These are phyloP conservation scores for Termitomyces sp. DNA, from an alignment of 768 basidiomycete genomes.

Conservation along the genomic window DNA sequence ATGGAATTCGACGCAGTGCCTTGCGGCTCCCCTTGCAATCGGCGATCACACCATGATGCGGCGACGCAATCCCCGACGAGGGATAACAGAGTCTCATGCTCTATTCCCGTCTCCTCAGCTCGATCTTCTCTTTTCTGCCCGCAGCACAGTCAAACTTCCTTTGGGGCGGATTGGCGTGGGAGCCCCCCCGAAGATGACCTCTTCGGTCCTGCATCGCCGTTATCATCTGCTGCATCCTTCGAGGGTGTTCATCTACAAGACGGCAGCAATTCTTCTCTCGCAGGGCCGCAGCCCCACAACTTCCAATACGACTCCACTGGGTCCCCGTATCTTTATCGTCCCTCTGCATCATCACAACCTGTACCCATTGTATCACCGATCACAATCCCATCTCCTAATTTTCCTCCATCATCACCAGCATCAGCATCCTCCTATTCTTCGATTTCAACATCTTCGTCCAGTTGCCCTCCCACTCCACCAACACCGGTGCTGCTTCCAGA, in stretches of 20 bases:
- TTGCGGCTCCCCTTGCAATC: background rate
- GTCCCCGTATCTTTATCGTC: constrained; percentile 8
- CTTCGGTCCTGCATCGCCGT: constrained; percentile 16
- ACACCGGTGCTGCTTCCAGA: constrained; percentile 24
- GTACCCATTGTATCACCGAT: constrained; percentile 7
- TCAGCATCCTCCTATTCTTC: constrained; percentile 23
- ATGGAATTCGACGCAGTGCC: constrained; percentile 9
- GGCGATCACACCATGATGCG: constrained; percentile 3
- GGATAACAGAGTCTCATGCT: constrained; percentile 6
- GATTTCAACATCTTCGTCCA: constrained; percentile 12
- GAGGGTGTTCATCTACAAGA: constrained; percentile 5
- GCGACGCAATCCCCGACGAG: constrained; percentile 12
- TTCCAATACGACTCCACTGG: constrained; percentile 7
- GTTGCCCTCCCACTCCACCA: constrained; percentile 16
- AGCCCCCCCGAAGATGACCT: constrained; percentile 11
- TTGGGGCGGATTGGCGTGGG: constrained; percentile 11
- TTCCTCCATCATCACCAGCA: constrained; percentile 18
- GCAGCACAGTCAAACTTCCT: constrained; percentile 8
- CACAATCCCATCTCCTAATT: constrained; percentile 15
- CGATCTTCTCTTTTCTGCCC: constrained; percentile 12
- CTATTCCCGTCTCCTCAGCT: constrained; percentile 16
- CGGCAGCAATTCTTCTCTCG: background rate
- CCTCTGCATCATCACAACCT: background rate
- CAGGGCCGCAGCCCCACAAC: constrained; percentile 10
- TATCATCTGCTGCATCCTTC: constrained; percentile 5